These are phyloP conservation scores for Sclerotinia sclerotiorum DNA, from an alignment of 2,329 filamentous ascomycete genomes.

Conservation along the genomic window DNA sequence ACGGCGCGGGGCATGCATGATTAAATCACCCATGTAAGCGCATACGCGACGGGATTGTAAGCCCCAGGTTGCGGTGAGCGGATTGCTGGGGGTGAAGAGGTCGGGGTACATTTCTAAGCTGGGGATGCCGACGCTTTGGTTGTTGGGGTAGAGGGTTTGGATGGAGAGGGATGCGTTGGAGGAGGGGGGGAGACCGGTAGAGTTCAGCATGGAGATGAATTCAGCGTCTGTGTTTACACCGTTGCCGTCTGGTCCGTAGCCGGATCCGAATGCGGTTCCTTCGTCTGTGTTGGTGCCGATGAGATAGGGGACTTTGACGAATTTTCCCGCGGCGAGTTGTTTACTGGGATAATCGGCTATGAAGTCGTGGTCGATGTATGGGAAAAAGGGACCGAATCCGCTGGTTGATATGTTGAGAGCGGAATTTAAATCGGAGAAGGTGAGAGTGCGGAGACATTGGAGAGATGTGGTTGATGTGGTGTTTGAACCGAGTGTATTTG, in stretches of 20 bases:
- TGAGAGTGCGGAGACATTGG: constrained; percentile 37
- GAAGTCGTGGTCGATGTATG: constrained; percentile 44
- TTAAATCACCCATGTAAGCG: constrained; percentile 29
- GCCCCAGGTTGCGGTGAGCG: constrained; percentile 41
- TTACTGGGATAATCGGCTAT: constrained; percentile 50
- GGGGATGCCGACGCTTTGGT: constrained; percentile 51
- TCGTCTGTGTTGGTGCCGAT: constrained; percentile 44
- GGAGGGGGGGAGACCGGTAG: background rate
- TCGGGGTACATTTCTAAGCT: constrained; percentile 26
- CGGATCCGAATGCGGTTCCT: constrained; percentile 44
- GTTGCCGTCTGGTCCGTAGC: constrained; percentile 6
- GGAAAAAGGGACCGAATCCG: constrained; percentile 40
- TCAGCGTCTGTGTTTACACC: constrained; percentile 36
- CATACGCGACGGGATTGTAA: constrained; percentile 29
- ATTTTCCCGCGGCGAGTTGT: constrained; percentile 49
- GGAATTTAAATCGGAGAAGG: constrained; percentile 37
- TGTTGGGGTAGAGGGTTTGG: constrained; percentile 51
- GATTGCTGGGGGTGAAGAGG: constrained; percentile 29
- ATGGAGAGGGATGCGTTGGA: constrained; percentile 36
- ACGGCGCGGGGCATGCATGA: constrained; percentile 25
- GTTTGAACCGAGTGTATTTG: constrained; percentile 35
- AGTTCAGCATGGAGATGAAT: constrained; percentile 23
- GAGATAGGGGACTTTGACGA: constrained; percentile 47
- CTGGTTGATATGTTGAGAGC: constrained; percentile 38
- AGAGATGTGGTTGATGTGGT: constrained; percentile 38